phyloP scores from a whole-genome alignment of 805 yeast species.

The Groenewaldozyma tartarivorans region DNA sequence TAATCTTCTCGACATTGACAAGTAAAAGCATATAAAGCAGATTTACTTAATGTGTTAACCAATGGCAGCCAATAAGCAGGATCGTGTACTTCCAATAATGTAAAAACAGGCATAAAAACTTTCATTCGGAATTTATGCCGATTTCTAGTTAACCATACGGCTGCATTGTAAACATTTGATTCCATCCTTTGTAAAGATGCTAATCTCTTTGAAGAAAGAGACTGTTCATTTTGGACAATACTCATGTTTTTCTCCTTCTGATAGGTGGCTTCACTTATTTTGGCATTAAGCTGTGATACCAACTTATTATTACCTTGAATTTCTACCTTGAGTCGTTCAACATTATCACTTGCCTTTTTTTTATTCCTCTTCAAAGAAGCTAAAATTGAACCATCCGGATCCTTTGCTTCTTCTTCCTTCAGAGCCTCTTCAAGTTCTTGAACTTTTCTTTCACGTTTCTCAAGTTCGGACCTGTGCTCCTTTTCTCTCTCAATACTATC shows the following conservation, averaged over 20 bases:
- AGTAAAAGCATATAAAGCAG: constrained; percentile 54
- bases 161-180: not conserved
- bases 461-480: not conserved
- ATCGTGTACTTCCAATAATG: constrained; percentile 49
- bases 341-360: not conserved
- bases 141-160: not conserved
- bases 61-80: constrained; percentile 43
- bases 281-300: not conserved
- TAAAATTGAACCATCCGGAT: not conserved
- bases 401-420: not conserved
- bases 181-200: not conserved
- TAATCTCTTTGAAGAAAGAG: not conserved
- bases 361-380: not conserved
- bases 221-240: not conserved
- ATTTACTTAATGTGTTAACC: constrained; percentile 45
- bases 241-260: not conserved
- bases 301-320: not conserved
- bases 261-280: not conserved
- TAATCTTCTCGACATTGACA: constrained; percentile 46
- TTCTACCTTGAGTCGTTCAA: not conserved
- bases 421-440: not conserved
- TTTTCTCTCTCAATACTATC: not conserved
- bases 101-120: constrained; percentile 66
- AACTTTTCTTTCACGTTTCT: not conserved
- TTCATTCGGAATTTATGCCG: constrained; percentile 7